phyloP scores from a whole-genome alignment of 208 protist species.

The Trypanosoma avium region DNA sequence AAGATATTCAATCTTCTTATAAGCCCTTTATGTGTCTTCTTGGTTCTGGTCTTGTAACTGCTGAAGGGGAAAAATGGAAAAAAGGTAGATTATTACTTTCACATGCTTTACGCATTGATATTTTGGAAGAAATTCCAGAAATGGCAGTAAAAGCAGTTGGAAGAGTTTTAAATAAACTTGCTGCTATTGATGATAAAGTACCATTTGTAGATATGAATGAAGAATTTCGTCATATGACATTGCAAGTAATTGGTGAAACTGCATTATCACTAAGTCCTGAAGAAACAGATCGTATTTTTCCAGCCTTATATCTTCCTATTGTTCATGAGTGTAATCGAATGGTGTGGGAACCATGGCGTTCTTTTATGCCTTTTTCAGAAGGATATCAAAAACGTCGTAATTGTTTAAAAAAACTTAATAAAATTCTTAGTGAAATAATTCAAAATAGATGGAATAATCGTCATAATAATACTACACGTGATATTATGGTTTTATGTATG shows the following conservation, averaged over 20 bases:
- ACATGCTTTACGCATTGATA: conserved; percentile 84
- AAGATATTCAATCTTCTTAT: conserved; percentile 80
- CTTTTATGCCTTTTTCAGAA: conserved; percentile 74
- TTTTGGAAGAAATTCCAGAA: conserved; percentile 78
- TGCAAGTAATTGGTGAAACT: conserved; percentile 88
- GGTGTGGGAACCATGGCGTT: conserved; percentile 88
- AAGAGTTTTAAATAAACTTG: conserved; percentile 69
- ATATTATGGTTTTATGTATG: conserved; percentile 85
- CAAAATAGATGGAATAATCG: conserved; percentile 52
- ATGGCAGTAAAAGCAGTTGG: conserved; percentile 66
- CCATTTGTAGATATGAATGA: conserved; percentile 82
- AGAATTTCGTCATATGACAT: conserved; percentile 90
- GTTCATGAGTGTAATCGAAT: conserved; percentile 89
- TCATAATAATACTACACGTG: conserved; percentile 42
- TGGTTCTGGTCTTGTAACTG: conserved; percentile 83
- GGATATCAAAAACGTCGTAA: conserved; percentile 61
- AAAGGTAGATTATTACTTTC: conserved; percentile 81
- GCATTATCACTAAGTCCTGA: conserved; percentile 76
- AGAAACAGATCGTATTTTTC: conserved; percentile 88
- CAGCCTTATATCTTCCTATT: conserved; percentile 87
- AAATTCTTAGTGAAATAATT: conserved; percentile 76
- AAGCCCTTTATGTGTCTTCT: conserved; percentile 91
- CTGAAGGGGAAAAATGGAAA: conserved; percentile 88
- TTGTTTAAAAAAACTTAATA: conserved; percentile 78
- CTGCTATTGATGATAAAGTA: conserved; percentile 5